Evolutionary conservation across 1,284 basidiomycete genomes (phyloP), one percentile per base, ranked within the genome.

Genomic region (Schizopora paradoxa): DNA sequence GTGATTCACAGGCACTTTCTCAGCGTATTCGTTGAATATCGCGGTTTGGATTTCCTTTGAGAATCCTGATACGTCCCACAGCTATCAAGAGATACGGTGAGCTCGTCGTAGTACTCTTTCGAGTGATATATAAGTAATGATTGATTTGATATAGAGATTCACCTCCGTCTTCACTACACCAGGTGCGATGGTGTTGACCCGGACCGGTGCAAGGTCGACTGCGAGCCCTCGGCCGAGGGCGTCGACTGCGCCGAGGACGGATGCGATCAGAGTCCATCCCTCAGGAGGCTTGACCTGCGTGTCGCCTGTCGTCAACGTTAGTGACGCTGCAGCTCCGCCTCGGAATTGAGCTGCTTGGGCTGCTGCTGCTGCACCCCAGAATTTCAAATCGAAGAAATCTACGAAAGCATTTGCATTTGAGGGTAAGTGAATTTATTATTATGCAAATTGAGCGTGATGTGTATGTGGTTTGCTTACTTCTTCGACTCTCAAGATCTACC

Each of bases 181-280:
- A 5, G 54, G 52, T 34, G 43, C 41, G 26, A 55, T 42, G 16
- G 27, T 31, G 35, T 55, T 55, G 1, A 55, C 54, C 8, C 54
- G 53, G 26, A 55, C 44, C 3, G 54, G 54, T 4, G 54, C 54
- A 11, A 55, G 50, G 22, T 55, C 52, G 10, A 55, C 42, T 2
- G 54, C 54, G 5, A 55, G 43, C 8, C 54, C 54, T 3, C 54
- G 37, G 14, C 47, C 48, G n/a, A 54, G 28, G 11, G 35, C 32
- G 28, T 55, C 54, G 8, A 52, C 47, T 5, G 54, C 54, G 34
- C 54, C 54, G 7, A 43, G 28, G 5, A 54, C 32, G 4, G 34
- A 39, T 6, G 47, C 47, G 5, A 32, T 40, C n/a, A 54, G 25
- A 4, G 47, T 33, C 52, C 52, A 54, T 1, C 44, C 46, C 33